Conservation (phyloP, 2,329 filamentous ascomycete species). For the Pseudocercospora vitis region DNA sequence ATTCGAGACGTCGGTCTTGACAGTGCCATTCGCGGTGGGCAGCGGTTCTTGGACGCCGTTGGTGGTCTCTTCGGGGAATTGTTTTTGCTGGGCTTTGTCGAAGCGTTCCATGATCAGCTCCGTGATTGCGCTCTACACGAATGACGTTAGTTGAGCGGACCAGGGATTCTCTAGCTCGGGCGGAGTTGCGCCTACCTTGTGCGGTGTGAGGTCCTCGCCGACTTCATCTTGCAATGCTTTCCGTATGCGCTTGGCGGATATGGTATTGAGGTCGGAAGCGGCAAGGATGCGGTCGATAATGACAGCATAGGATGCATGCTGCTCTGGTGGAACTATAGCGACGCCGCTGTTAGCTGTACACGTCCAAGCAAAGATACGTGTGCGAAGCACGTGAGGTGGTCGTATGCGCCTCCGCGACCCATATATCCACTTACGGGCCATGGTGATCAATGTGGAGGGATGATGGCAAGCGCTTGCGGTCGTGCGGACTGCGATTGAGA, state of each 20-base stretch:
- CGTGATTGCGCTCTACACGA: conserved; percentile 49
- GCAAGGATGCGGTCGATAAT: conserved; percentile 65
- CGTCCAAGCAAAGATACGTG: not conserved
- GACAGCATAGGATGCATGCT: conserved; percentile 45
- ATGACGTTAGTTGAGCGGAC: conserved; percentile 19
- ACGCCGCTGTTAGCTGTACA: not conserved
- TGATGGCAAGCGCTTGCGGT: not conserved
- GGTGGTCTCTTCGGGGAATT: conserved; percentile 28
- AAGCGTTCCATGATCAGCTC: conserved; percentile 52
- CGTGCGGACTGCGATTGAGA: not conserved
- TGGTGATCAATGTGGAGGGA: not conserved
- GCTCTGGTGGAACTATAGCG: conserved; percentile 32
- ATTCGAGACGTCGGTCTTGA: conserved; percentile 24
- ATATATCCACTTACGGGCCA: conserved; percentile 8
- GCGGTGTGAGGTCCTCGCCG: conserved; percentile 60
- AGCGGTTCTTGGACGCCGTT: conserved; percentile 38
- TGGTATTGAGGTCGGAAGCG: conserved; percentile 61
- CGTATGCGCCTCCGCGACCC: conserved; percentile 1
- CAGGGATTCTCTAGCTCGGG: not conserved
- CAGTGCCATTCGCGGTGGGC: conserved; percentile 40
- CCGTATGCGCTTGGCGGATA: conserved; percentile 65
- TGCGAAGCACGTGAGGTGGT: not conserved
- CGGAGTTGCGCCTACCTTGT: conserved; percentile 53
- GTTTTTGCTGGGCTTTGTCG: conserved; percentile 45
- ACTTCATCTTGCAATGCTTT: conserved; percentile 62